A percentile compares a stretch with the other conserved stretches of the same genome.
Evolutionary conservation across 164 flowering plant genomes (phyloP).

Genomic region (Dillenia turbinata): DNA sequence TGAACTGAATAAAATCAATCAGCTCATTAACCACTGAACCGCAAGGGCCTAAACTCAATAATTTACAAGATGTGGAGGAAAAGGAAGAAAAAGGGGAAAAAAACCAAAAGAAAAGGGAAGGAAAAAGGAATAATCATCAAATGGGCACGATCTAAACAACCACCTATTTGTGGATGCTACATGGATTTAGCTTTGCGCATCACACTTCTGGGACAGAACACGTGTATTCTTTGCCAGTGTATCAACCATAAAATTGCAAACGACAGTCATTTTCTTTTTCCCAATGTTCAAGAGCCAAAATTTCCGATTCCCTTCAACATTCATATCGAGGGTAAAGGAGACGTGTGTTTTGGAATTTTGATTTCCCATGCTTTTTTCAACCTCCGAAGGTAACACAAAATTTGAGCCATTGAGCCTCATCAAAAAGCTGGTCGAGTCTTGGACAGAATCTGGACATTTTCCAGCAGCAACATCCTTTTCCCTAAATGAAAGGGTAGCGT

Average conservation of each 20-base stretch:
- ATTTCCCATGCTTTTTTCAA: slow-evolving; percentile 24
- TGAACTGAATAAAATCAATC: no score
- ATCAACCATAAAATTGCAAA: slow-evolving; percentile 34
- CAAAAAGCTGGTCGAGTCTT: slow-evolving; percentile 9
- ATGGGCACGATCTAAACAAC: not conserved
- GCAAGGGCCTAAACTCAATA: not conserved
- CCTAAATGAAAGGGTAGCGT: slow-evolving; percentile 22
- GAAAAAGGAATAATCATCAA: not conserved
- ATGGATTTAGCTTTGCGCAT: slow-evolving; percentile 10
- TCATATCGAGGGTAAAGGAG: slow-evolving; percentile 17
- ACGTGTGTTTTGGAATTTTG: slow-evolving; percentile 5
- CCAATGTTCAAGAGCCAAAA: slow-evolving; percentile 13
- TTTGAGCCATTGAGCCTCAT: slow-evolving; percentile 15
- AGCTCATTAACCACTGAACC: no score
- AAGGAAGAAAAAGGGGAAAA: not conserved
- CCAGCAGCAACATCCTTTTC: slow-evolving; percentile 30
- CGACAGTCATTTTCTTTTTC: slow-evolving; percentile 17
- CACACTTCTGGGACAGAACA: slow-evolving; percentile 32
- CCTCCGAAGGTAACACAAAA: slow-evolving; percentile 22
- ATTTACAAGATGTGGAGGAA: not conserved
- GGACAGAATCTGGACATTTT: slow-evolving; percentile 13
- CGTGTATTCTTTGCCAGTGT: slow-evolving; percentile 19
- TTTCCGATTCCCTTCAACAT: slow-evolving; percentile 17
- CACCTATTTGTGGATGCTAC: not conserved
- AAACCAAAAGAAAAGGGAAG: not conserved